phyloP scores from a whole-genome alignment of 1,139 yeast genomes.

The Yamadazyma trypodendri region DNA sequence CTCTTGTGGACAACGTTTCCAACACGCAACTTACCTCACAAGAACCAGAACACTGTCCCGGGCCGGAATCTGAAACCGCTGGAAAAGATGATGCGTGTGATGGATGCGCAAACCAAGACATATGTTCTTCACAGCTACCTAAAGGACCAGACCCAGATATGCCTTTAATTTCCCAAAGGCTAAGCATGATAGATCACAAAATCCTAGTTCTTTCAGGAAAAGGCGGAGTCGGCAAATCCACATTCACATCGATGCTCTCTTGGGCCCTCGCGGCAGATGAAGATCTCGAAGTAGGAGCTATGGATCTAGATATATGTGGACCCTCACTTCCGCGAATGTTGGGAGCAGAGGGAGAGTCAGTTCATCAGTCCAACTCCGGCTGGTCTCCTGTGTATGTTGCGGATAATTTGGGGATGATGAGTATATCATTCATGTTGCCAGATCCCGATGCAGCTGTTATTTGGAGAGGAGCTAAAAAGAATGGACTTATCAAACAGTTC shows the following conservation, averaged over 20 bases:
- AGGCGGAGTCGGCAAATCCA: slow-evolving; percentile 98
- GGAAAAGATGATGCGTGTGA: slow-evolving; percentile 92
- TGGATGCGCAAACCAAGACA: slow-evolving; percentile 91
- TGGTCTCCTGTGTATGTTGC: slow-evolving; percentile 97
- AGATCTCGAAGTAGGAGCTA: slow-evolving; percentile 85
- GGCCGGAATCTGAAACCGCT: slow-evolving; percentile 91
- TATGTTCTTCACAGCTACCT: slow-evolving; percentile 79
- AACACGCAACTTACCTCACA: slow-evolving; percentile 44
- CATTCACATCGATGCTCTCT: slow-evolving; percentile 89
- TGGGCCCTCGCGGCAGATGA: slow-evolving; percentile 96
- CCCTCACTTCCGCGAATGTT: slow-evolving; percentile 95
- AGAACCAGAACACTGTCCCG: slow-evolving; percentile 97
- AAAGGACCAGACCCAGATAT: slow-evolving; percentile 96
- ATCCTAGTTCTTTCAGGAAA: slow-evolving; percentile 87
- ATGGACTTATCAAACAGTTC: slow-evolving; percentile 89
- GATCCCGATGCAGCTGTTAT: slow-evolving; percentile 91
- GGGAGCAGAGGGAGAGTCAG: slow-evolving; percentile 84
- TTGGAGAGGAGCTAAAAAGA: slow-evolving; percentile 96
- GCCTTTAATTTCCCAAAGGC: slow-evolving; percentile 68
- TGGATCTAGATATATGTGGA: slow-evolving; percentile 97
- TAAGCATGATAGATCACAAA: slow-evolving; percentile 74
- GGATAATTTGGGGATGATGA: slow-evolving; percentile 93
- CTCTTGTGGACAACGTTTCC: slow-evolving; percentile 15
- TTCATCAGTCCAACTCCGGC: slow-evolving; percentile 88
- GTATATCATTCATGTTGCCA: slow-evolving; percentile 94